A percentile compares a stretch with the other conserved stretches of the same genome.
Conservation (phyloP, 2,329 filamentous ascomycete genomes). For the Byssothecium circinans region DNA sequence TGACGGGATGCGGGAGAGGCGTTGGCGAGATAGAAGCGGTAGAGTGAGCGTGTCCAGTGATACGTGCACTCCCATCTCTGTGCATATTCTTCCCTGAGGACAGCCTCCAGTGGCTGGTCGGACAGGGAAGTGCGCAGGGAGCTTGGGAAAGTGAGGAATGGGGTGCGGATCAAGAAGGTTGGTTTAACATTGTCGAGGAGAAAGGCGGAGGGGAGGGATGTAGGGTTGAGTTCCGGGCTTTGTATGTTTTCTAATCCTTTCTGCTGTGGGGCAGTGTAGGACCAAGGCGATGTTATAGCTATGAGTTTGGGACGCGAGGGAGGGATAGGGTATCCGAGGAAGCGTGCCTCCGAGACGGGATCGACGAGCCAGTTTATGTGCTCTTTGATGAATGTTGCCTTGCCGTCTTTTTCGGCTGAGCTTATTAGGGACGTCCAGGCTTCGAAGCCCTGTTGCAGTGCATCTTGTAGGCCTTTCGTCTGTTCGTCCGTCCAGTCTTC, state of each 20-base stretch:
- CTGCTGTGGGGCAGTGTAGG: too few relatives aligned
- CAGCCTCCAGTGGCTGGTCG: conserved; percentile 12
- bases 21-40: conserved; percentile 11
- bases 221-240: too few relatives aligned
- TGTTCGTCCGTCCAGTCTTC: conserved; percentile 11
- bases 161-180: conserved; percentile 26
- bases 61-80: conserved; percentile 21
- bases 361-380: conserved; percentile 21
- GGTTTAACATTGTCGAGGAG: conserved; percentile 7
- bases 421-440: conserved; percentile 5
- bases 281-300: too few relatives aligned
- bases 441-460: conserved; percentile 9
- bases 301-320: not conserved
- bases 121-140: conserved; percentile 18
- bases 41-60: conserved; percentile 18
- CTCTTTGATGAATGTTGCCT: conserved; percentile 20
- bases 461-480: conserved; percentile 7
- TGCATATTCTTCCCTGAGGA: not conserved
- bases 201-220: conserved; percentile 14
- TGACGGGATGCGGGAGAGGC: not conserved
- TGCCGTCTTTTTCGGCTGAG: conserved; percentile 6
- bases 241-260: too few relatives aligned
- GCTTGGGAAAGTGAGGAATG: conserved; percentile 20
- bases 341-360: conserved; percentile 10
- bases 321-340: conserved; percentile 2